These are phyloP conservation scores for Dactylellina leptospora DNA, from an alignment of 2,329 filamentous ascomycete species.

Conservation along the genomic window DNA sequence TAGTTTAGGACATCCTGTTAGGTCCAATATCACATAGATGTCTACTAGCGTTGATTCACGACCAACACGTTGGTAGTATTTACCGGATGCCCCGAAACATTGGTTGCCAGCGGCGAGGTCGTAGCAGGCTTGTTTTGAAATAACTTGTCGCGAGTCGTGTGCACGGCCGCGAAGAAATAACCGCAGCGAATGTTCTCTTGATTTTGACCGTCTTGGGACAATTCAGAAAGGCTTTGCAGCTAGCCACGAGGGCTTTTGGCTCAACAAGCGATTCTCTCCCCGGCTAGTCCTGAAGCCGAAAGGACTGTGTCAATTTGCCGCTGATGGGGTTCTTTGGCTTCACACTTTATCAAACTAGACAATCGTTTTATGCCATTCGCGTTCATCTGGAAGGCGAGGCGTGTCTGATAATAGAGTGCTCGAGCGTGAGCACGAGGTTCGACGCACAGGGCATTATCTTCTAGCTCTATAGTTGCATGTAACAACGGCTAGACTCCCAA, in stretches of 20 bases:
- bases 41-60: background rate
- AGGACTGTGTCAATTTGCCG: constrained; percentile 40
- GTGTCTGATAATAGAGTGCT: background rate
- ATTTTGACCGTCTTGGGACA: background rate
- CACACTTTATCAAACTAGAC: constrained; percentile 1
- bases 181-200: background rate
- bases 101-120: background rate
- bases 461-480: too few species aligned
- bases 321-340: constrained; percentile 10
- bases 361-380: constrained; percentile 34
- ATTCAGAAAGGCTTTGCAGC: background rate
- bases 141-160: background rate
- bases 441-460: background rate
- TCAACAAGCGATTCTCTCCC: background rate
- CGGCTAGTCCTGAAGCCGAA: constrained; percentile 31
- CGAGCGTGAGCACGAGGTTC: background rate
- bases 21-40: too few species aligned
- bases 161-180: constrained; percentile 12
- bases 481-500: too few species aligned
- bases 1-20: too few species aligned
- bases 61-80: background rate
- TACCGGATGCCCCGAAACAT: background rate
- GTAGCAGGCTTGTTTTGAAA: constrained; percentile 20
- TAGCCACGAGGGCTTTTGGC: background rate
- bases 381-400: background rate